Base-by-base conservation (phyloP, 768 basidiomycete species). In the Lentinula detonsa region DNA sequence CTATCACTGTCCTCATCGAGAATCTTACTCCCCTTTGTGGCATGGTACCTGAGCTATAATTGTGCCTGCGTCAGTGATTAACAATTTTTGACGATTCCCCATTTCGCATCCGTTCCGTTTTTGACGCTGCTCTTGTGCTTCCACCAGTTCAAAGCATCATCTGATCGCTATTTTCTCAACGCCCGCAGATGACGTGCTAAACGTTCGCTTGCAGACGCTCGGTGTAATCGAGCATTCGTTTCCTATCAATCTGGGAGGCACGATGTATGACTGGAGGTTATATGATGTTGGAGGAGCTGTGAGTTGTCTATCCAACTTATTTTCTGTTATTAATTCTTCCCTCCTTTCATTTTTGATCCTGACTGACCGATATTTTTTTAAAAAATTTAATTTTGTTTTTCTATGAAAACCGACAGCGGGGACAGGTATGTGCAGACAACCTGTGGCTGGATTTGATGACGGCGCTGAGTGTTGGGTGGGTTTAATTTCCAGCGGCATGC, bases 261-360 rank as follows among this genome's bases (percentile, higher is more conserved):
- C 76, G 60, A 78, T 78, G 46, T 89, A 88, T 68, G 81, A 85
- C 57, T 93, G 91, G 90, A 82, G 85, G 61, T 75, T 93, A 59
- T 93, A 88, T 69, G 91, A 93, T 69, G 91, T 93, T 40, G 90
- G 91, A 43, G 91, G 91, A 50, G 87, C 88, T 56, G 87, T 91
- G 68, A 70, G 88, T 78, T 50, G 50, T 53, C 46, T 58, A 65
- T 56, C 16, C 31, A 53, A 35, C 61, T 50, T 31, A 40, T 42
- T 34, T 64, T 48, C 61, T 37, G 1, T 57, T 31, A 60, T 42
- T n/a, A 23, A 21, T 64, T 33, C 61, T 46, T 37, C 33, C 42
- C 42, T 5, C 33, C 50, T 46, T 59, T 56, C 34, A 59, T 61
- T 18, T 57, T 9, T 16, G 2, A 43, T 5, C 21, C 16, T 6